Base-by-base conservation (phyloP, 768 basidiomycete genomes). In the Daedaleopsis sinensis region DNA sequence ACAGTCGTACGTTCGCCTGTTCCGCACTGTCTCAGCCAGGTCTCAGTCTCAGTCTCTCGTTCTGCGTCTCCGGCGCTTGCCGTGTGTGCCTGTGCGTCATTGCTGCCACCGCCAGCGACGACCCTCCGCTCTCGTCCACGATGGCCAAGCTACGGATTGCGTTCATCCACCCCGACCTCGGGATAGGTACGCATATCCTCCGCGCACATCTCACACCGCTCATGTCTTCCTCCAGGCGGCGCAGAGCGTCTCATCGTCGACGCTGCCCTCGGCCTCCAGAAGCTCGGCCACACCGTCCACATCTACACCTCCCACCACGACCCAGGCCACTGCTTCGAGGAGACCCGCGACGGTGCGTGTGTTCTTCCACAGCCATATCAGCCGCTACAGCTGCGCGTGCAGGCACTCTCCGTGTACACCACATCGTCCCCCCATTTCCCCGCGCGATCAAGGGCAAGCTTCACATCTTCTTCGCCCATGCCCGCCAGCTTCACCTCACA, bases 271-370 rank as follows among this genome's bases (percentile, higher is more conserved):
- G 92, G 94, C 9, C 77, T 99, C 13, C 92, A 98, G 72, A 77
- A 82, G 10, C 80, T 88, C 6, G 96, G 96, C 0, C 95, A 98
- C 70, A 76, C 80, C 0, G 90, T 99, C 18, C 86, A 91, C 67
- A 85, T 98, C 23, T 97, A 94, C 74, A 98, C 97, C 0, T 96
- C 94, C 0, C 86, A 97, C 69, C 95, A 97, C 73, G 90, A 99
- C 68, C 83, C 87, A 0, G 77, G 80, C 15, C 89, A 93, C 64
- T 96, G 93, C 70, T 99, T 99, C 67, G 92, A 94, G 53, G 97
- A 99, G 77, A 98, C 97, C 0, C 79, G 83, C 57, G 87, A 98
- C 71, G 96, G 96, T 93, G 71, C 48, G 84, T 32, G 27, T 32
- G 3, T 6, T 27, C 27, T 36, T 19, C 13, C 5, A 38, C 21